Base-by-base conservation (phyloP, 2,329 filamentous ascomycete genomes). In the Fusarium oligoseptatum region DNA sequence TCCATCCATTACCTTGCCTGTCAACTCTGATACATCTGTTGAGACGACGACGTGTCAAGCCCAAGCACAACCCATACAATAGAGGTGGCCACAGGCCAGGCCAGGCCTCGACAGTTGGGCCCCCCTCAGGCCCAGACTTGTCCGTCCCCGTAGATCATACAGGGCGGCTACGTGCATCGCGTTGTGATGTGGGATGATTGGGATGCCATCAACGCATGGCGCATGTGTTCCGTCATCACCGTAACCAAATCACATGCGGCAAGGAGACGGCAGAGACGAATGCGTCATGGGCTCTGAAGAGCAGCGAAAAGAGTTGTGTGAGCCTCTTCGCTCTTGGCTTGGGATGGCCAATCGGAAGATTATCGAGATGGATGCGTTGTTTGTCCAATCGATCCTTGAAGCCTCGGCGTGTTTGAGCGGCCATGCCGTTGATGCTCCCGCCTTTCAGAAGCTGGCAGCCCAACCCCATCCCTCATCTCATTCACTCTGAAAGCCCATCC, bases 291-390 rank as follows among this genome's bases (percentile, higher is more conserved):
- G 57, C 45, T 15, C 10, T 22, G 8, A 17, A n/a, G 34, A 24
- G 43, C 41, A 24, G 43, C 39, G 20, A n/a, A 24, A 36, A 15
- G 17, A 57, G 50, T 8, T 66, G 58, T 74, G 22, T 67, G 20
- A 64, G 63, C 52, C 45, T 58, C 41, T 29, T 45, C 29, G 20
- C 37, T 41, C 37, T n/a, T 41, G 37, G 17, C 56, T 58, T 24
- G 66, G 29, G 43, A 48, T n/a, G 66, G 36, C 69, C 69, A 74
- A 74, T 73, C 72, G 72, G 72, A 75, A 60, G 22, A 75, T 74
- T 74, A 73, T 67, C 58, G 62, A 55, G 50, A 73, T 67, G 43
- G 58, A 37, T 61, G 39, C 27, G 41, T 55, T 50, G 64, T 50
- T 69, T 64, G 39, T 45, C 69, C 66, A 74, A 75, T 74, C 61